Conservation (phyloP, 768 basidiomycete genomes). For the Leucosporidium creatinivorum region DNA sequence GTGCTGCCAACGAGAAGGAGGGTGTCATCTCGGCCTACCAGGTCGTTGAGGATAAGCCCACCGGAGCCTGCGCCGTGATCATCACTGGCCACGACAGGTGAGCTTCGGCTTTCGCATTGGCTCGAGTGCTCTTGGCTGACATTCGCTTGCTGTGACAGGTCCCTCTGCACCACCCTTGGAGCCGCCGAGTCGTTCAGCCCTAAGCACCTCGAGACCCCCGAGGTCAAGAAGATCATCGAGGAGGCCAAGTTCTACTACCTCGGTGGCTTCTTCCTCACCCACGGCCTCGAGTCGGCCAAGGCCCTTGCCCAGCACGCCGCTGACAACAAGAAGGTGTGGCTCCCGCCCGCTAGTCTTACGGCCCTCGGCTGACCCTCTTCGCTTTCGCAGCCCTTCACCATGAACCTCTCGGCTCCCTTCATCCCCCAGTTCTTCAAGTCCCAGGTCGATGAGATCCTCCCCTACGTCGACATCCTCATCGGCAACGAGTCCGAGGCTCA, state of each 20-base stretch:
- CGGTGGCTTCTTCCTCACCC: conserved; percentile 95
- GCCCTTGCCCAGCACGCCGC: conserved; percentile 72
- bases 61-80: conserved; percentile 93
- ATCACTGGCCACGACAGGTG: conserved; percentile 89
- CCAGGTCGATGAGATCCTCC: conserved; percentile 72
- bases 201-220: conserved; percentile 66
- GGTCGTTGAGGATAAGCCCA: conserved; percentile 76
- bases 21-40: conserved; percentile 81
- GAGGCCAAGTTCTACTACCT: conserved; percentile 83
- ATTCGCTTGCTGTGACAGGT: conserved; percentile 48
- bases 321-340: conserved; percentile 61
- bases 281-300: conserved; percentile 66
- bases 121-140: background rate
- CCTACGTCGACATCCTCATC: conserved; percentile 80
- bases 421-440: conserved; percentile 85
- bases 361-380: background rate
- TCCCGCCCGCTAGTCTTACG: background rate
- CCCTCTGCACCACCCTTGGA: conserved; percentile 82
- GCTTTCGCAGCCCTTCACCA: conserved; percentile 60
- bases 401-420: conserved; percentile 97
- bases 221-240: conserved; percentile 67
- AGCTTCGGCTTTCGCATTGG: conserved; percentile 29
- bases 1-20: conserved; percentile 82
- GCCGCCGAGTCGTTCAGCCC: conserved; percentile 83
- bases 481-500: conserved; percentile 95